Evolutionary conservation across 495 filamentous ascomycete species (phyloP).

Genomic region (Parathielavia appendiculata): DNA sequence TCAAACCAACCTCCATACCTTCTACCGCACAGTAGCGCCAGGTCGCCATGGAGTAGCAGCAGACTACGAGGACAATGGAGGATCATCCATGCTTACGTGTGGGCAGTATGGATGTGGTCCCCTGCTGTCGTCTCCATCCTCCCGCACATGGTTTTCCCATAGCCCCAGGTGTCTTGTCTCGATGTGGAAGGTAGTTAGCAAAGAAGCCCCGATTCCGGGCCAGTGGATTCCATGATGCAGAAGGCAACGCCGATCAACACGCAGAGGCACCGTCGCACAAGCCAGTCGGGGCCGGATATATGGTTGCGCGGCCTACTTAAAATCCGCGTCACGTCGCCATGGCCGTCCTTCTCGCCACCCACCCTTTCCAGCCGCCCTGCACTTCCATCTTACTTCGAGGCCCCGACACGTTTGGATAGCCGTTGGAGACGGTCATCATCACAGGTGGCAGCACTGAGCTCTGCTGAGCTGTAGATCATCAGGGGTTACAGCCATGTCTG

Average conservation of each 20-base stretch:
- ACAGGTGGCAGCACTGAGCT: background rate
- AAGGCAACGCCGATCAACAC: conserved; percentile 4
- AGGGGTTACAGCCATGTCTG: conserved; percentile 1
- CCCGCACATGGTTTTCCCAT: background rate
- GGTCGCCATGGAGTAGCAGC: no score
- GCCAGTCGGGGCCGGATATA: background rate
- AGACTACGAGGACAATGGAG: background rate
- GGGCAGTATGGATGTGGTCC: background rate
- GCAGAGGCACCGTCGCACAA: background rate
- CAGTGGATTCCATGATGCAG: conserved; percentile 1
- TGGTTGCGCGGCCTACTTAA: background rate
- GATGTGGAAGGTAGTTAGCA: conserved; percentile 12
- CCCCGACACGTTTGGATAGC: background rate
- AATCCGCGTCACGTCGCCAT: background rate
- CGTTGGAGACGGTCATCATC: background rate
- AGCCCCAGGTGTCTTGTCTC: background rate
- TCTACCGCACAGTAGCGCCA: no score
- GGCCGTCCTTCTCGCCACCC: background rate
- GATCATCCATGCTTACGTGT: background rate
- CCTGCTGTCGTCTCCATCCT: background rate
- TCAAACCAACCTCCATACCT: no score
- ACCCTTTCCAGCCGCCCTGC: background rate
- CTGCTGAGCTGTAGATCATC: background rate
- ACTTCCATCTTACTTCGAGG: background rate
- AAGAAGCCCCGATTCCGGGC: conserved; percentile 9